These are phyloP conservation scores for Solanum chacoense DNA, from an alignment of 305 asterid species.

Conservation along the genomic window DNA sequence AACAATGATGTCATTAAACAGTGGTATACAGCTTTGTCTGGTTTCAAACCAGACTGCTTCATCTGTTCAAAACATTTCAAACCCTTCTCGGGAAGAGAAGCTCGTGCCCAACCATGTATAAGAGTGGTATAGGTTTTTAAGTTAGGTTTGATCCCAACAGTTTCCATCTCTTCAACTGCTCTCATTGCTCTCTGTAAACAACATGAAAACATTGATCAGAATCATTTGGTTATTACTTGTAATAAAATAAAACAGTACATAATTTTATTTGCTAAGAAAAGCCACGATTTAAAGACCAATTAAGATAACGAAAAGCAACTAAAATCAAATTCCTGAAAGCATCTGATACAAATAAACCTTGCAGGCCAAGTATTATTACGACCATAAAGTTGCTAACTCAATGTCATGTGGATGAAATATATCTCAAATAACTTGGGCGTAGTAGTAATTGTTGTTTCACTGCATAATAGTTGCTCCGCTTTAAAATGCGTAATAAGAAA, in stretches of 20 bases:
- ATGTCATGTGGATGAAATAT: neutral
- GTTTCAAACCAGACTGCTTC: constrained; percentile 55
- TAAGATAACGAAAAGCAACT: neutral
- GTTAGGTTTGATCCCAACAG: constrained; percentile 64
- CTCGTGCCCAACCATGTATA: constrained; percentile 94
- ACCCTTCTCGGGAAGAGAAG: constrained; percentile 91
- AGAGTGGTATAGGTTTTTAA: constrained; percentile 81
- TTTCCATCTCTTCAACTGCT: constrained; percentile 72
- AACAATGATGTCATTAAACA: constrained; percentile 84
- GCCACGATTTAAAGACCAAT: neutral
- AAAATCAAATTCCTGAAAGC: neutral
- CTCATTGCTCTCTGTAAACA: constrained; percentile 54
- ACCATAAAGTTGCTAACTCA: neutral
- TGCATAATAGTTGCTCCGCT: neutral
- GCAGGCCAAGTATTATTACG: neutral
- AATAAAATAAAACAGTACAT: neutral
- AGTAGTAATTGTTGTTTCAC: neutral
- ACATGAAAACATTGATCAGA: neutral
- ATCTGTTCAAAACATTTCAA: constrained; percentile 78
- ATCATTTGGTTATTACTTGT: neutral
- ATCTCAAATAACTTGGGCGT: neutral
- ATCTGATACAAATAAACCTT: neutral
- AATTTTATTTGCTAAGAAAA: neutral
- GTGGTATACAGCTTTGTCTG: constrained; percentile 91
- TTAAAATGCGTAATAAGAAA: neutral